A percentile compares a stretch with the other conserved stretches of the same genome.
These are phyloP conservation scores for Graphiopsis chlorocephala DNA, from an alignment of 2,329 filamentous ascomycete species.

Conservation along the genomic window DNA sequence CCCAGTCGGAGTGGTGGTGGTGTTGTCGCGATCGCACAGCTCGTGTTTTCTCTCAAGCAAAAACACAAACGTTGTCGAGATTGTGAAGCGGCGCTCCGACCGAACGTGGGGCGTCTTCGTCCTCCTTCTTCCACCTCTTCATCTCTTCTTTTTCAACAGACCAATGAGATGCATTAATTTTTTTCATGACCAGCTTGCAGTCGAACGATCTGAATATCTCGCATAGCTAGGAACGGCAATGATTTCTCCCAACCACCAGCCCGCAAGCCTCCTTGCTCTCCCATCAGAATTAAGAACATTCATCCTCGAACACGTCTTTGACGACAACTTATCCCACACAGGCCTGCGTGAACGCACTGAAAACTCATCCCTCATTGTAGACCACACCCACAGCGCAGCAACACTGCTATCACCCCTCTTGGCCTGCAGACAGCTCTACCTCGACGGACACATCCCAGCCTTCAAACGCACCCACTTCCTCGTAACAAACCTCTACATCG, in stretches of 20 bases:
- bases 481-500: conserved; percentile 34
- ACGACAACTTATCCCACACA: conserved; percentile 13
- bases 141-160: not conserved
- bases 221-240: not conserved
- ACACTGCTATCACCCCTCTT: conserved; percentile 34
- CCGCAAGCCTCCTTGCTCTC: conserved; percentile 28
- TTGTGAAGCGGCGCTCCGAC: not conserved
- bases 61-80: not conserved
- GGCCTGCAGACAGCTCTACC: conserved; percentile 38
- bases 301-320: conserved; percentile 35
- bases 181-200: not conserved
- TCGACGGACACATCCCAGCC: conserved; percentile 37
- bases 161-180: not conserved
- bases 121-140: not conserved
- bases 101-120: not conserved
- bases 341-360: conserved; percentile 19
- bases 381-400: conserved; percentile 32
- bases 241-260: not conserved
- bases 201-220: not conserved
- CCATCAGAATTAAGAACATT: conserved; percentile 37
- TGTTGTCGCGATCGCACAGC: not conserved
- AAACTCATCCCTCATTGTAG: conserved; percentile 23
- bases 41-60: not conserved
- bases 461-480: conserved; percentile 38
- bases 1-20: not conserved